Conservation (phyloP, 2,329 filamentous ascomycete genomes). For the Neoscytalidium dimidiatum region DNA sequence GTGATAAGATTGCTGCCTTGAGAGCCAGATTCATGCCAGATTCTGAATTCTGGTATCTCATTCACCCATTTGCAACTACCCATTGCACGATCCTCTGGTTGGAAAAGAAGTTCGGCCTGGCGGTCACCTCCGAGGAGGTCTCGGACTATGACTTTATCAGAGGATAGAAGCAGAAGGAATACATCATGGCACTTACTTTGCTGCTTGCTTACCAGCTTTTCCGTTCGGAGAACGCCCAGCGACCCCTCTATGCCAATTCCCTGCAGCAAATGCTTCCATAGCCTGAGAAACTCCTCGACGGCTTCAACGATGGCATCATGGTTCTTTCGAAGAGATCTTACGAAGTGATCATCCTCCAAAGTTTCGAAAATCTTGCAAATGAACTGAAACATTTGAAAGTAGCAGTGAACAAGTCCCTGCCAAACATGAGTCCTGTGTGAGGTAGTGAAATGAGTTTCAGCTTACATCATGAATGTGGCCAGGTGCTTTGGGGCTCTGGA, state of each 20-base stretch:
- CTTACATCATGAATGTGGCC: not conserved
- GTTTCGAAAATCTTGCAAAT: not conserved
- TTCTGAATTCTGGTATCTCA: not conserved
- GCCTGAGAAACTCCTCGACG: not conserved
- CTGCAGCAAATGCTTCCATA: not conserved
- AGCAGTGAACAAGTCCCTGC: not conserved
- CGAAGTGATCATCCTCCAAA: not conserved
- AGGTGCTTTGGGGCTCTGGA: not conserved
- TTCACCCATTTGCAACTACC: conserved; percentile 6
- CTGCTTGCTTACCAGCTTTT: not conserved
- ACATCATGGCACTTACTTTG: not conserved
- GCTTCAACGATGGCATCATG: not conserved
- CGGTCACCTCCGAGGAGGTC: not conserved
- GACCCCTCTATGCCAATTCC: not conserved
- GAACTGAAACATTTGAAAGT: not conserved
- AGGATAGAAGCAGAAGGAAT: too few relatives aligned
- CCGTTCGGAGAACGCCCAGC: not conserved
- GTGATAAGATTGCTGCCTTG: not conserved
- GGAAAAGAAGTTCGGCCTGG: not conserved
- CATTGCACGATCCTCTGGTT: not conserved
- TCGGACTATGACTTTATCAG: not conserved
- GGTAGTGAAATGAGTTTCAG: not conserved
- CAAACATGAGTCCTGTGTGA: too few relatives aligned
- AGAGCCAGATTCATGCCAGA: not conserved
- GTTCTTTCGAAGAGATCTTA: not conserved